Percentiles rank a stretch among this genome's conserved stretches.
These are phyloP conservation scores for Pseudoperonospora humuli DNA, from an alignment of 352 stramenopile species.

Conservation along the genomic window DNA sequence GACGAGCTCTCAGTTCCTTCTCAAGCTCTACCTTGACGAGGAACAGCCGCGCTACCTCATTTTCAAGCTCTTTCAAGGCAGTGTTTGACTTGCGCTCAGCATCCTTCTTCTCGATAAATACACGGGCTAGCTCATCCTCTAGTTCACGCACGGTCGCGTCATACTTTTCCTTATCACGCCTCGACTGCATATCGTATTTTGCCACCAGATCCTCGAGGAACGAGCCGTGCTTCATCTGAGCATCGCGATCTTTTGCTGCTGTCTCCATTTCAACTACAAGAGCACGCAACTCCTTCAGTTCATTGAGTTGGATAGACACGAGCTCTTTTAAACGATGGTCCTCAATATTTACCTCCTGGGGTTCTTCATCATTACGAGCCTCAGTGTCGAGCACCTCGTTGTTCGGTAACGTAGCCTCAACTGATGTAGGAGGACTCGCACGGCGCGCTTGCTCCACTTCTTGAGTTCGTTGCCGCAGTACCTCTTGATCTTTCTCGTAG, in stretches of 20 bases:
- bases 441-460: slow-evolving; percentile 24
- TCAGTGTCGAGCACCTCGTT: slow-evolving; percentile 1
- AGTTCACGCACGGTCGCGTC: slow-evolving; percentile 37
- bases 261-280: slow-evolving; percentile 31
- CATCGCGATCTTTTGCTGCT: slow-evolving; percentile 25
- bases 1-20: slow-evolving; percentile 20
- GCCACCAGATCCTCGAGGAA: slow-evolving; percentile 26
- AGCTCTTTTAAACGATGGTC: slow-evolving; percentile 19
- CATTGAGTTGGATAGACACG: slow-evolving; percentile 21
- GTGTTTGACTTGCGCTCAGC: slow-evolving; percentile 43
- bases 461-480: slow-evolving; percentile 21
- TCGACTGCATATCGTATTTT: slow-evolving; percentile 16
- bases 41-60: slow-evolving; percentile 45
- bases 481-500: slow-evolving; percentile 26
- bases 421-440: slow-evolving; percentile 6
- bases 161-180: slow-evolving; percentile 26
- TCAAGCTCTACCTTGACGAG: slow-evolving; percentile 48
- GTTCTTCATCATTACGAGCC: background rate
- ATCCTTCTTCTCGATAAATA: slow-evolving; percentile 48
- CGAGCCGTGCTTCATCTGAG: slow-evolving; percentile 16
- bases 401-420: slow-evolving; percentile 1
- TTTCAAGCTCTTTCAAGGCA: slow-evolving; percentile 45
- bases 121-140: slow-evolving; percentile 42
- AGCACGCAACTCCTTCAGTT: slow-evolving; percentile 28
- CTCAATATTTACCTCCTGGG: slow-evolving; percentile 13